Base-by-base conservation (phyloP, 805 yeast species). In the Deakozyma indianensis region DNA sequence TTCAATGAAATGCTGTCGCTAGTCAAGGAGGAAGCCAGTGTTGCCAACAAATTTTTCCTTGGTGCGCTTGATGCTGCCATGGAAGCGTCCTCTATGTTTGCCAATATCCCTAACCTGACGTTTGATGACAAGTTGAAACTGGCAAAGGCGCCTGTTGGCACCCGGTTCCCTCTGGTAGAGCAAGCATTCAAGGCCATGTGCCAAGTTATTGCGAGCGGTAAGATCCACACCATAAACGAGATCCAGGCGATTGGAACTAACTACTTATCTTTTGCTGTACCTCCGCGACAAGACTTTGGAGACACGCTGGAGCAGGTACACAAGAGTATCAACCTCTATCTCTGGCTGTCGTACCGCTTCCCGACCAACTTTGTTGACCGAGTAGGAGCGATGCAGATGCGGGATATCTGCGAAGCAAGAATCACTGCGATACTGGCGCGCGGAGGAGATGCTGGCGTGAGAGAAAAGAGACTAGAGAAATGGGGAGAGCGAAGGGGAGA, bases 281-380 rank as follows among this genome's bases (percentile, higher is more conserved):
- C 25, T 16, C 15, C 40, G 24, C 2, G 47, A 21, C 23, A 43
- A 49, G 32, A 32, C 16, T 32, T 32, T 32, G 38, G 38, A 3
- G 49, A 48, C 50, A 57, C 58, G 25, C 62, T 79, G 20, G 96
- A 87, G 57, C 70, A 71, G 3, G 64, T 81, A 48, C 94, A 87
- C 63, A 76, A 77, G 51, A 64, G 75, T 41, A 69, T 84, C 16
- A 71, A 78, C 52, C 63, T 83, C 4, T 90, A 76, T 56, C 66
- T 85, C 57, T 90, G 98, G 98, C 67, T 90, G 50, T 72, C 83
- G 45, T 88, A 84, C 59, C 68, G 96, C 55, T 90, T 81, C 67
- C 95, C 96, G 1, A 77, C 80, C 24, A 70, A 77, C 43, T 84
- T 87, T 53, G 74, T 82, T 16, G 95, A 86, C 59, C 68, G 77